A percentile compares a stretch with the other conserved stretches of the same genome.
Evolutionary conservation across 495 filamentous ascomycete species (phyloP).

Genomic region (Penicillium angulare): DNA sequence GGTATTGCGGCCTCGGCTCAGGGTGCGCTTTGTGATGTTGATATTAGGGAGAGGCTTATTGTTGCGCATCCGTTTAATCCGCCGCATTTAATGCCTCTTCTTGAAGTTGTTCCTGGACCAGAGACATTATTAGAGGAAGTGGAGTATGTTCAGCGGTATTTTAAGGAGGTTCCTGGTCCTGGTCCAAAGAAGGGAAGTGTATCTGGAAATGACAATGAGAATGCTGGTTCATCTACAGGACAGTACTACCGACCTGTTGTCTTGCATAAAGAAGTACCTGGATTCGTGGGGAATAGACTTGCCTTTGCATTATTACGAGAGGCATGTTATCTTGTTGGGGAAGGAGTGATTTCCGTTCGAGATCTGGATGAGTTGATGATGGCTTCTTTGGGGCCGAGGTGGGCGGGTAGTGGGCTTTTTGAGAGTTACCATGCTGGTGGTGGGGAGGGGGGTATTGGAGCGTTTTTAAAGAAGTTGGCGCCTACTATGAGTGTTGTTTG

Average conservation of each 20-base stretch:
- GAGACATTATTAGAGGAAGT: slow-evolving; percentile 37
- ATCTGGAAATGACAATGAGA: too few species aligned
- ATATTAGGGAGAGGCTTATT: slow-evolving; percentile 45
- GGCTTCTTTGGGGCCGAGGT: slow-evolving; percentile 53
- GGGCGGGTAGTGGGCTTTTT: slow-evolving; percentile 58
- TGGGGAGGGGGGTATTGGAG: slow-evolving; percentile 52
- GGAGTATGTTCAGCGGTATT: slow-evolving; percentile 48
- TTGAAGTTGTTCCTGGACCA: slow-evolving; percentile 57
- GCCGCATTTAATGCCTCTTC: slow-evolving; percentile 60
- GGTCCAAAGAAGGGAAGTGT: neutral
- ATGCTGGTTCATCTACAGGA: neutral
- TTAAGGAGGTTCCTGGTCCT: slow-evolving; percentile 31
- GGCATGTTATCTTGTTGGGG: slow-evolving; percentile 47
- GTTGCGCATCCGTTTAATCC: slow-evolving; percentile 65
- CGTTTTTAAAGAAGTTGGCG: slow-evolving; percentile 56
- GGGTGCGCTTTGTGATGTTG: slow-evolving; percentile 22
- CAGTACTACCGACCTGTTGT: slow-evolving; percentile 44
- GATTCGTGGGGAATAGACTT: slow-evolving; percentile 52
- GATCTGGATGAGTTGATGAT: slow-evolving; percentile 48
- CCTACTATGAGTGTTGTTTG: slow-evolving; percentile 55
- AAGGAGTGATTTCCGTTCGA: slow-evolving; percentile 42
- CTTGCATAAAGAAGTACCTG: slow-evolving; percentile 53
- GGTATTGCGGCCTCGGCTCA: slow-evolving; percentile 56
- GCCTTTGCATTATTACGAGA: slow-evolving; percentile 47
- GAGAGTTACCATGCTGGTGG: slow-evolving; percentile 61